Base-by-base conservation (phyloP, 305 asterid genomes). In the Plantago lanceolata region DNA sequence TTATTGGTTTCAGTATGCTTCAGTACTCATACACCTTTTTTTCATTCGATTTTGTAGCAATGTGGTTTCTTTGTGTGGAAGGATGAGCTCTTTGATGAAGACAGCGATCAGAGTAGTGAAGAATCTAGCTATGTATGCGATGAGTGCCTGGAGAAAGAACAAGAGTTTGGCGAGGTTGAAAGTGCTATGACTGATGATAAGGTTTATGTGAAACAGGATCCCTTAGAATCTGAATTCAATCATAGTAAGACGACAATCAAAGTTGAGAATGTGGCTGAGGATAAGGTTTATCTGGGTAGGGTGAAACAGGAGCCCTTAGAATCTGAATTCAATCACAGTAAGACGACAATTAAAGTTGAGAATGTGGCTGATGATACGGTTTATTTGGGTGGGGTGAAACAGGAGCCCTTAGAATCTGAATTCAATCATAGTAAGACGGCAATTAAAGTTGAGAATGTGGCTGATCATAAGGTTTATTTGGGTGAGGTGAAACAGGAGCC, bases 41-140 rank as follows among this genome's bases (percentile, higher is more conserved):
- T n/a, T 13, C 6, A 4, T 54, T 19, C 12, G 4, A 26, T 24
- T 54, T 15, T 24, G 59, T 54, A 54, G 59, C 59, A 21, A 54
- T 54, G 59, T 14, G 37, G 40, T 21, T 54, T 54, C 37, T 54
- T 54, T n/a, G 37, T 54, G 6, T 54, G 59, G 59, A 37, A 21
- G 40, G 59, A 54, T 54, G 59, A 54, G 59, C 17, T 54, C n/a
- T 54, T 21, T 21, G 33, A 54, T 54, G 59, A 21, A 6, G 59
- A 21, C 18, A 24, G 57, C 24, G 56, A 50, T 19, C 56, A 19
- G 17, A 51, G 57, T 51, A 29, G 16, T 19, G 57, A 51, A 2
- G 57, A 51, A 51, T 14, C 11, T 18, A 29, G 24, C 11, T 19
- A 20, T 17, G 56, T 5, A 50, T 51, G 57, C 24, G 20, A 16